A percentile compares a stretch with the other conserved stretches of the same genome.
phyloP scores from a whole-genome alignment of 2,329 filamentous ascomycete species.

The Parafenestella ontariensis region DNA sequence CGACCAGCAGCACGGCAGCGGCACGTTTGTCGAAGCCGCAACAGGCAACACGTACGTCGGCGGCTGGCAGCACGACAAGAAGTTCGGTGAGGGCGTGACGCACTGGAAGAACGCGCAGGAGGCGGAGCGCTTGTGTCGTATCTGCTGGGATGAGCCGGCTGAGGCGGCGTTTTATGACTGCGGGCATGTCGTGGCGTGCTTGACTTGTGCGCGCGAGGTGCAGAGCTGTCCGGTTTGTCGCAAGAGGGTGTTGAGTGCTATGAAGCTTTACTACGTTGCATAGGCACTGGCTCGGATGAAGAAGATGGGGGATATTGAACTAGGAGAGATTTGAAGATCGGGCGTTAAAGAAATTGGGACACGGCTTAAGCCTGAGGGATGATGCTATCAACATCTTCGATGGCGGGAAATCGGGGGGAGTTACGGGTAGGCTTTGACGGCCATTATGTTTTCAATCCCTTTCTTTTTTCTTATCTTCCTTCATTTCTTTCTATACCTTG shows the following conservation, averaged over 20 bases:
- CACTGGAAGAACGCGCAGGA: conserved; percentile 69
- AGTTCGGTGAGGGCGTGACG: conserved; percentile 67
- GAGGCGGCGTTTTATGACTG: conserved; percentile 69
- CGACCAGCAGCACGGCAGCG: conserved; percentile 68
- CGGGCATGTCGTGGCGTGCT: conserved; percentile 68
- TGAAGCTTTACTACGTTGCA: conserved; percentile 62
- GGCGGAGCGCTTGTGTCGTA: conserved; percentile 65
- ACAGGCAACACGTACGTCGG: conserved; percentile 68
- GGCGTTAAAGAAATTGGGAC: too few relatives aligned
- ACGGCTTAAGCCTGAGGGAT: too few relatives aligned
- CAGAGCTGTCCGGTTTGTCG: conserved; percentile 68
- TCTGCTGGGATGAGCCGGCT: conserved; percentile 67
- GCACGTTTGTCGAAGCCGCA: conserved; percentile 62
- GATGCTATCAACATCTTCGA: too few relatives aligned
- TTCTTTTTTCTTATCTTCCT: not conserved
- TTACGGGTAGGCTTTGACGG: not conserved
- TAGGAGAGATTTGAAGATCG: not conserved
- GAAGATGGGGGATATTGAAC: too few relatives aligned
- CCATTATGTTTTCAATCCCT: not conserved
- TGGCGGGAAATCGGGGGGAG: not conserved
- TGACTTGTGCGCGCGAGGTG: conserved; percentile 65
- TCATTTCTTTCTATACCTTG: not conserved
- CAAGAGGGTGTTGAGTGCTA: conserved; percentile 61
- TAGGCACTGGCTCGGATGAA: conserved; percentile 5
- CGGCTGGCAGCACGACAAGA: conserved; percentile 66